A percentile compares a stretch with the other conserved stretches of the same genome.
Conservation (phyloP, 371 early-diverging fungal species). For the Phascolomyces articulosus region DNA sequence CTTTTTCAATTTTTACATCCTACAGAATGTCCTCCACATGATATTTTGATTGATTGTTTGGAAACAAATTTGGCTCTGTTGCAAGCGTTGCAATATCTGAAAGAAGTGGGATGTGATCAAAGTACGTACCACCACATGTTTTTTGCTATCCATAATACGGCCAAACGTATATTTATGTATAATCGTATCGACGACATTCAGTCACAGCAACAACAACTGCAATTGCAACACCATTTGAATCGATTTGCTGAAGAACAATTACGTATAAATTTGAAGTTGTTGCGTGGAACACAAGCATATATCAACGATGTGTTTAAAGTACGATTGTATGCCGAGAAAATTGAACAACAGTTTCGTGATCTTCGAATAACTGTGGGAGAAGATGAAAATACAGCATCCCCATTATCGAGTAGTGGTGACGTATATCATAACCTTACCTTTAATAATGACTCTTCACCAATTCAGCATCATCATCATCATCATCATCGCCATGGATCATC, state of each 20-base stretch:
- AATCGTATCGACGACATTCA: too few species aligned
- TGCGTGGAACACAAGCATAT: constrained; percentile 46
- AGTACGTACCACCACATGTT: constrained; percentile 58
- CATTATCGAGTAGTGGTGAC: not conserved
- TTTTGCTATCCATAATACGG: constrained; percentile 48
- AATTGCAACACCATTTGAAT: not conserved
- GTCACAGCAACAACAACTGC: too few species aligned
- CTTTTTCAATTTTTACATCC: constrained; percentile 43
- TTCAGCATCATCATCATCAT: not conserved
- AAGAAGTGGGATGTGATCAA: constrained; percentile 43
- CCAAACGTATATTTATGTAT: constrained; percentile 30
- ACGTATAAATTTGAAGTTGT: constrained; percentile 32
- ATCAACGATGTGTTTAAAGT: constrained; percentile 45
- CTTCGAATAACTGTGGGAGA: not conserved
- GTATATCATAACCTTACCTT: not conserved
- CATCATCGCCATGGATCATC: too few species aligned
- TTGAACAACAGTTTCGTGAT: constrained; percentile 36
- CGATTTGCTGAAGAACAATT: constrained; percentile 34
- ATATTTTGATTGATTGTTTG: constrained; percentile 38
- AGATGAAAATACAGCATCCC: too few species aligned
- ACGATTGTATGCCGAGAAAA: constrained; percentile 45
- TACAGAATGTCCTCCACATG: constrained; percentile 19
- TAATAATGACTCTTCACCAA: too few species aligned
- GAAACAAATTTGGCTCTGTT: constrained; percentile 38
- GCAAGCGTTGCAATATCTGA: constrained; percentile 33